phyloP scores from a whole-genome alignment of 345 rosid genomes.

The Camelina sativa region DNA sequence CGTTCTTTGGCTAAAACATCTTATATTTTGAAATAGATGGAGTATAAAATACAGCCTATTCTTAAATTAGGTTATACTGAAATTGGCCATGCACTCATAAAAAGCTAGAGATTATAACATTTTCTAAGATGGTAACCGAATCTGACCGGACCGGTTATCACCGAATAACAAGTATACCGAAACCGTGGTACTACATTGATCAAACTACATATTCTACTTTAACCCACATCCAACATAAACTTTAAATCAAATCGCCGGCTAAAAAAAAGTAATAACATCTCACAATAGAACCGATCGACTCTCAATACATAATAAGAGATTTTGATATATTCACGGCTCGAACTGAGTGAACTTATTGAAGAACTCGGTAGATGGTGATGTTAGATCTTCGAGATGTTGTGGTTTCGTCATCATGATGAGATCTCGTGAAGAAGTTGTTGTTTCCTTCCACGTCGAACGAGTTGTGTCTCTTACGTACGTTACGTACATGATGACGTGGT shows the following conservation, averaged over 20 bases:
- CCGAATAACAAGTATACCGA: slow-evolving; percentile 40
- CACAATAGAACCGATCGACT: slow-evolving; percentile 10
- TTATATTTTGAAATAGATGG: no score
- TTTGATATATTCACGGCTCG: slow-evolving; percentile 4
- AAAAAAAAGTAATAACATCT: slow-evolving; percentile 15
- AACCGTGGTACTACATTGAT: slow-evolving; percentile 29
- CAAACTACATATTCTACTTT: slow-evolving; percentile 1
- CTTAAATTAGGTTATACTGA: not conserved
- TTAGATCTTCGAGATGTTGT: slow-evolving; percentile 37
- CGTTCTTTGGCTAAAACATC: no score
- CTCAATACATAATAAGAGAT: not conserved
- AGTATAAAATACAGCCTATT: not conserved
- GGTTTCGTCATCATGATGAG: slow-evolving; percentile 39
- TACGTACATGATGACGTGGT: slow-evolving; percentile 44
- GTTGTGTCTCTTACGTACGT: slow-evolving; percentile 45
- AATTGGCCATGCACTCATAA: not conserved
- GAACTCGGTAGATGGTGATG: slow-evolving; percentile 35
- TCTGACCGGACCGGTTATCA: slow-evolving; percentile 28
- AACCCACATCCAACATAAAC: slow-evolving; percentile 10
- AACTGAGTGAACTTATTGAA: slow-evolving; percentile 39
- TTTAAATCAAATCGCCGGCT: slow-evolving; percentile 22
- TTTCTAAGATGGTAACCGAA: slow-evolving; percentile 26
- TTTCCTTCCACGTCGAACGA: slow-evolving; percentile 28
- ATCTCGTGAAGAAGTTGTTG: slow-evolving; percentile 34
- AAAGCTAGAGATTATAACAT: not conserved